A percentile compares a stretch with the other conserved stretches of the same genome.
phyloP scores from a whole-genome alignment of 495 filamentous ascomycete species.

The Friedmanniomyces endolithicus region DNA sequence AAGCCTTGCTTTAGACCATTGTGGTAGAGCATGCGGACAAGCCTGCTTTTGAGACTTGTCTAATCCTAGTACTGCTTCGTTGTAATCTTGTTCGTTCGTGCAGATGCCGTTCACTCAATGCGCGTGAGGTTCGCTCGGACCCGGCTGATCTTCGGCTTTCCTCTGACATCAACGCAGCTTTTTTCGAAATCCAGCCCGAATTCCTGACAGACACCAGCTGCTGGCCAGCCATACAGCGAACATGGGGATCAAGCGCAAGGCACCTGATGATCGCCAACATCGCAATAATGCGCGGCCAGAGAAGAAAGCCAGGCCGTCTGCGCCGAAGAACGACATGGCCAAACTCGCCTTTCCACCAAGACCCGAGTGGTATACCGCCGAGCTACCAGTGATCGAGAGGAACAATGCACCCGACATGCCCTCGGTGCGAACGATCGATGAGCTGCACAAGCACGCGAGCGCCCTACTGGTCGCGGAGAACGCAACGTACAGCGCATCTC shows the following conservation, averaged over 20 bases:
- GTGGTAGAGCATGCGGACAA: conserved; percentile 5
- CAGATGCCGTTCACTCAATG: too few relatives aligned
- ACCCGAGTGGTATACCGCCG: conserved; percentile 71
- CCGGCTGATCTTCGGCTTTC: neutral
- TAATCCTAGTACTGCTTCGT: too few relatives aligned
- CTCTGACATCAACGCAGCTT: neutral
- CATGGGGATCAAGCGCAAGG: conserved; percentile 16
- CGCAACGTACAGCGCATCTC: conserved; percentile 43
- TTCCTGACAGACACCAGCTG: neutral
- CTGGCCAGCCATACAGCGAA: neutral
- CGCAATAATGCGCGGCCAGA: neutral
- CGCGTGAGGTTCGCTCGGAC: too few relatives aligned
- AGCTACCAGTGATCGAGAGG: conserved; percentile 36
- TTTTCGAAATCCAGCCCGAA: neutral
- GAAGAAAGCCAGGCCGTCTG: conserved; percentile 13
- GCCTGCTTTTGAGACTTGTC: too few relatives aligned
- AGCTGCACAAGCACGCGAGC: conserved; percentile 62
- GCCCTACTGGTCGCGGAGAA: conserved; percentile 63
- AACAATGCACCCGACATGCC: conserved; percentile 36
- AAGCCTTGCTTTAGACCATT: conserved; percentile 5
- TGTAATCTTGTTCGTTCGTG: too few relatives aligned
- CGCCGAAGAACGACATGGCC: neutral
- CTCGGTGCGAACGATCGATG: conserved; percentile 51
- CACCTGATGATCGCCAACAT: neutral
- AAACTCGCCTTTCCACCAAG: conserved; percentile 49